Percentiles rank a stretch among this genome's conserved stretches.
These are phyloP conservation scores for Phlebopus sp. DNA, from an alignment of 1,284 basidiomycete genomes.

Conservation along the genomic window DNA sequence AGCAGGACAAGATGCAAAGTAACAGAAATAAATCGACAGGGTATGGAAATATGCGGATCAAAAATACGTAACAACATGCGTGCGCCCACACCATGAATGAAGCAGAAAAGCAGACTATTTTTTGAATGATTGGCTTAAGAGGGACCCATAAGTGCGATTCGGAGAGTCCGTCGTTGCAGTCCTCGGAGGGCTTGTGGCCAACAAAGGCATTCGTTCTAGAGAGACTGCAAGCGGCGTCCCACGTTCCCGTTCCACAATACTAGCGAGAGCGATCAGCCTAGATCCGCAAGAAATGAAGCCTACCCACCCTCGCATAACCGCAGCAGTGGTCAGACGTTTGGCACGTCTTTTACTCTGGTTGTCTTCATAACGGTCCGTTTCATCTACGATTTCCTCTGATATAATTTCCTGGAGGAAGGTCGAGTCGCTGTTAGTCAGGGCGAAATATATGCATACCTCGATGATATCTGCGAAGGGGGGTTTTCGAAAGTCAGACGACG, in stretches of 20 bases:
- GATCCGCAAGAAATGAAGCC: neutral
- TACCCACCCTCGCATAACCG: constrained; percentile 77
- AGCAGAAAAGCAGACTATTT: no score
- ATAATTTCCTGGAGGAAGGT: constrained; percentile 65
- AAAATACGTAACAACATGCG: no score
- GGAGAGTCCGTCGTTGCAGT: constrained; percentile 5
- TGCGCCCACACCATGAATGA: no score
- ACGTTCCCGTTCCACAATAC: constrained; percentile 44
- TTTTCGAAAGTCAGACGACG: neutral
- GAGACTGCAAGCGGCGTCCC: constrained; percentile 14
- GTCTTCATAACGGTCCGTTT: constrained; percentile 86
- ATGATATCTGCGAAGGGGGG: constrained; percentile 53
- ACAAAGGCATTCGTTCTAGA: constrained; percentile 16
- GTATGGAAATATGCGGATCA: no score
- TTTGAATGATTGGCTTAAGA: constrained; percentile 12
- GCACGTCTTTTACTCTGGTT: constrained; percentile 68
- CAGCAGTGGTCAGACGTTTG: constrained; percentile 67
- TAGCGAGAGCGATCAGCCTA: constrained; percentile 7
- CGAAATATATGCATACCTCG: constrained; percentile 40
- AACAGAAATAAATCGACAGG: no score
- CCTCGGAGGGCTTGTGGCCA: constrained; percentile 14
- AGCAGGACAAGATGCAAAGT: neutral
- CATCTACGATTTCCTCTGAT: constrained; percentile 86
- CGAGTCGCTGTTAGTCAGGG: neutral
- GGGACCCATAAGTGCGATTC: constrained; percentile 14